Base-by-base conservation (phyloP, 2,329 filamentous ascomycete species). In the Fusarium citri region DNA sequence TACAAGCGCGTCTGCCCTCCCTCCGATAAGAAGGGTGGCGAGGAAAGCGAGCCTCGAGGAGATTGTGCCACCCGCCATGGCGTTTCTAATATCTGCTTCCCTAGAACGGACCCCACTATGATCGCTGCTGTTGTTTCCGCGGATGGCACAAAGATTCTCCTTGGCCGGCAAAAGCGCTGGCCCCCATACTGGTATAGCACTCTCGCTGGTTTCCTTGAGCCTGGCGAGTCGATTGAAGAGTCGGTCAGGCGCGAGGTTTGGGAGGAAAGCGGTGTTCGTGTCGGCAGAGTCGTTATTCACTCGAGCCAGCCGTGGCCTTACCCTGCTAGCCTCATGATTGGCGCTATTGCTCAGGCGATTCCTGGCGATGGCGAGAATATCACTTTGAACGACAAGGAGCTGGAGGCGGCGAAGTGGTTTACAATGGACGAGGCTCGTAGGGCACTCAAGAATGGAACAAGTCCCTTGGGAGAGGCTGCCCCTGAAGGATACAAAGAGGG, bases 341-440 rank as follows among this genome's bases (percentile, higher is more conserved):
- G 87, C 6, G 94, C 94, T 2, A 90, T 99, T 73, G 95, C 91
- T 0, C 94, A 98, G 83, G 93, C 94, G 4, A 83, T 92, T 22
- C 92, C 93, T 0, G 79, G 75, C 22, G 81, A 82, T 2, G 93
- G 93, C 26, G 96, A 99, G 85, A 87, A 81, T 31, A 94, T 99
- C 54, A 87, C 90, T 74, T 82, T 99, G 6, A 92, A 98, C 79
- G 96, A 99, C 78, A 93, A 93, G 0, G 96, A 99, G 83, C 80
- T 99, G 67, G 93, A 97, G 77, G 88, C 92, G 80, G 96, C 96
- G 5, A 91, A 89, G 78, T 99, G 96, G 96, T 95, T 95, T 75
- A 82, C 87, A 1, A 82, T 97, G 34, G 93, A 94, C 2, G 94
- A 97, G 80, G 89, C 97, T 4, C 84, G 89, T 75, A 88, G 91